These are phyloP conservation scores for Rhizopus delemar DNA, from an alignment of 371 early-diverging fungal genomes.

Conservation along the genomic window DNA sequence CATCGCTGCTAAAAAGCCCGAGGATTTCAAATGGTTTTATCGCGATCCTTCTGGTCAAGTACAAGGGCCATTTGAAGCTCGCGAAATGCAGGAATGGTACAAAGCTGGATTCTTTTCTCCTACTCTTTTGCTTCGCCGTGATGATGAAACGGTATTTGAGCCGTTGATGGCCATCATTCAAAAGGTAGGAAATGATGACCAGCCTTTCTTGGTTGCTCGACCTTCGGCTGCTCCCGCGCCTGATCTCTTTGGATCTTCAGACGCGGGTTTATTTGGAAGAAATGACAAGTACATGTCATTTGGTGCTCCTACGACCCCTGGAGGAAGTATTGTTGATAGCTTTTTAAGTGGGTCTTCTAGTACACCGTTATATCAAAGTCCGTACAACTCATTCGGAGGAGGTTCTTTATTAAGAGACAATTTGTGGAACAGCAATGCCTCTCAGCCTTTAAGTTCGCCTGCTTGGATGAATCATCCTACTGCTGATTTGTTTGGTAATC, in stretches of 20 bases:
- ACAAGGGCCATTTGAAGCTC: slow-evolving; percentile 79
- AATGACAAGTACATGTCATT: slow-evolving; percentile 39
- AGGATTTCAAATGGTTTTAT: slow-evolving; percentile 73
- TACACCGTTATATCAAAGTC: slow-evolving; percentile 22
- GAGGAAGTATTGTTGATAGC: slow-evolving; percentile 20
- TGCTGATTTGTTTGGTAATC: slow-evolving; percentile 36
- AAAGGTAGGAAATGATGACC: slow-evolving; percentile 62
- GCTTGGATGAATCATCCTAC: slow-evolving; percentile 35
- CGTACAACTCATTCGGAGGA: slow-evolving; percentile 18
- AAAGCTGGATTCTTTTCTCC: slow-evolving; percentile 77
- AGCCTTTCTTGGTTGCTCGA: slow-evolving; percentile 61
- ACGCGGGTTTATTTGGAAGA: slow-evolving; percentile 26
- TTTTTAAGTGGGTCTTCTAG: slow-evolving; percentile 10
- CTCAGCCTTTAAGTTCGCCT: slow-evolving; percentile 20
- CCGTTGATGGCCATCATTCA: slow-evolving; percentile 64
- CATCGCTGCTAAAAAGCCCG: slow-evolving; percentile 27
- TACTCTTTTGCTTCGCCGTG: slow-evolving; percentile 71
- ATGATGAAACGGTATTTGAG: slow-evolving; percentile 72
- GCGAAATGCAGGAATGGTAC: slow-evolving; percentile 89
- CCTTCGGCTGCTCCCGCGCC: slow-evolving; percentile 8
- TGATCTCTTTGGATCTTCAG: slow-evolving; percentile 15
- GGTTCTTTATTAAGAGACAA: slow-evolving; percentile 22
- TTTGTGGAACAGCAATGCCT: slow-evolving; percentile 11
- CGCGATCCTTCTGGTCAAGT: slow-evolving; percentile 78
- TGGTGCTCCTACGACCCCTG: slow-evolving; percentile 26